These are phyloP conservation scores for Pleurotus tuber-regium DNA, from an alignment of 768 basidiomycete species.

Conservation along the genomic window DNA sequence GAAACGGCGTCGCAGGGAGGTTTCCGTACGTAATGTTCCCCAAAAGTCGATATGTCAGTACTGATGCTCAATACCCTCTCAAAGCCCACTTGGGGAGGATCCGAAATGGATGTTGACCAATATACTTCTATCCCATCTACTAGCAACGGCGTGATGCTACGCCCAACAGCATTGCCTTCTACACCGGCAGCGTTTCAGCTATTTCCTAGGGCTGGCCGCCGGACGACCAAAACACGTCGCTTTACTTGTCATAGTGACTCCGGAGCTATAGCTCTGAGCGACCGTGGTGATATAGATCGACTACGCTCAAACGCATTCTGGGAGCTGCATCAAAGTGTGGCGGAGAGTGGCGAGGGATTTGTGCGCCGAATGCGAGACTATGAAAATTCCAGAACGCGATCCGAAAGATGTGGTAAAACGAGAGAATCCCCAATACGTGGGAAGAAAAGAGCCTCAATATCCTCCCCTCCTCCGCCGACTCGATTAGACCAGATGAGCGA, in stretches of 20 bases:
- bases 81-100: slow-evolving; percentile 9
- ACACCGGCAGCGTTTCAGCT: slow-evolving; percentile 51
- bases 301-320: slow-evolving; percentile 63
- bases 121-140: slow-evolving; percentile 11
- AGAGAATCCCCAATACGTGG: slow-evolving; percentile 40
- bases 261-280: slow-evolving; percentile 15
- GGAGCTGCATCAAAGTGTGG: slow-evolving; percentile 61
- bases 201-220: slow-evolving; percentile 26
- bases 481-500: slow-evolving; percentile 23
- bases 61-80: slow-evolving; percentile 10
- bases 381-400: slow-evolving; percentile 50
- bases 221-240: slow-evolving; percentile 16
- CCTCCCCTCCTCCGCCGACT: slow-evolving; percentile 17
- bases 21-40: slow-evolving; percentile 35
- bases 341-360: slow-evolving; percentile 64
- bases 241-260: slow-evolving; percentile 20
- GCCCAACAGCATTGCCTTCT: slow-evolving; percentile 38
- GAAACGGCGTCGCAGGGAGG: slow-evolving; percentile 51
- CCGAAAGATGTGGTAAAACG: slow-evolving; percentile 33
- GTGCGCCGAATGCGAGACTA: slow-evolving; percentile 74
- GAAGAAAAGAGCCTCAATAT: slow-evolving; percentile 35
- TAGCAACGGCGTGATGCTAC: slow-evolving; percentile 27
- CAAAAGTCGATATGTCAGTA: background rate
- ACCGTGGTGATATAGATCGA: slow-evolving; percentile 33
- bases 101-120: slow-evolving; percentile 19